Base-by-base conservation (phyloP, 345 rosid species). In the Gynandropsis gynandra region DNA sequence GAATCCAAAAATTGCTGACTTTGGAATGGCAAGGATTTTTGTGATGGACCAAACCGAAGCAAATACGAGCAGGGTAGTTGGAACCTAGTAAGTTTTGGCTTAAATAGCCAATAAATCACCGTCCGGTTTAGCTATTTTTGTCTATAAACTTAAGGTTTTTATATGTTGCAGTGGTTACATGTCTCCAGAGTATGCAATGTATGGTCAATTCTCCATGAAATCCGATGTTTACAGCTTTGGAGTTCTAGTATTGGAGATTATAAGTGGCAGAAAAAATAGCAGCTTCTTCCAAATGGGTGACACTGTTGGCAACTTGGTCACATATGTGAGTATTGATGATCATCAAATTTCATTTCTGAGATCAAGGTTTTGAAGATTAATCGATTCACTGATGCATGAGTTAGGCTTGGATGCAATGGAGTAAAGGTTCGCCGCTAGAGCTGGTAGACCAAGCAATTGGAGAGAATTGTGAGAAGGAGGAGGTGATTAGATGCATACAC, bases 401-500 rank as follows among this genome's bases (percentile, higher is more conserved):
- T 42, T 4, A 75, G 74, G 47, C 50, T 17, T 76, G 80, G 77
- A 69, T 58, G 21, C 45, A 62, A 32, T 72, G 77, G 77, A 75
- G 47, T 45, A 65, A 52, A 15, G 55, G 49, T 9, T 31, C 44
- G 2, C 61, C 55, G 1, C 15, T 54, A 19, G 67, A 62, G 29
- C 49, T 62, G 1, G 36, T 54, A 41, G 66, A 62, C 54, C 47
- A 34, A 0, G 29, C 54, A 10, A 45, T 62, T 9, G 58, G 50
- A 16, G 63, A 49, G 21, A 73, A 50, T 36, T 73, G 35, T 9
- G 64, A 56, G 60, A 62, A 12, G 54, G 35, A 42, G 9, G 68
- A 76, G 66, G 59, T 74, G 5, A 72, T 47, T 0, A 74, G 81
- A 47, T 79, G 77, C 61, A 71, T 73, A 7, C 79, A 79, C 16